Evolutionary conservation across 495 filamentous ascomycete genomes (phyloP), one percentile per base, ranked within the genome.

Genomic region (Saxophila tyrrhenica): DNA sequence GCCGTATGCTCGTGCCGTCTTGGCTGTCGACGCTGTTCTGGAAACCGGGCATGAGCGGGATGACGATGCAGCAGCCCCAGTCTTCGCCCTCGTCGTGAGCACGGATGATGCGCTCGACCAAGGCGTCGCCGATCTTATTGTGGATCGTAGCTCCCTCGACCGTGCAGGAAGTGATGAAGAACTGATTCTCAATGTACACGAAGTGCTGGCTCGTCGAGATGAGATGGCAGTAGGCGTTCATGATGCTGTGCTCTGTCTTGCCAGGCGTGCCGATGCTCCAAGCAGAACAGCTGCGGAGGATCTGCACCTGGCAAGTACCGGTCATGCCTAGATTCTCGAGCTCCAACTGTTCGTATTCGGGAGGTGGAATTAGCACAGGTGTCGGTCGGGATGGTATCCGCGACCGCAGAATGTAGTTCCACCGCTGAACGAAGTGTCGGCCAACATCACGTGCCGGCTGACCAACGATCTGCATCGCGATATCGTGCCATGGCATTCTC

Each of bases 181-280:
- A 99, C 67, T 99, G 92, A 65, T 99, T 99, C 64, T 99, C 92
- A 56, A 99, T 94, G 67, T 99, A 97, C 54, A 99, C 87, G 57
- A 97, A 95, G 62, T 97, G 92, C 46, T 99, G 89, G 9, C 89
- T 95, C 51, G 89, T 80, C 62, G 92, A 83, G 51, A 99, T 99
- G 68, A 92, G 76, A 65, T 95, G 92, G 61, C 92, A 78, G 61
- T 99, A 99, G 24, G 92, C 92, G 53, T 84, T 89, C 78, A 92
- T 87, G 62, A 99, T 99, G 67, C 91, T 96, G 62, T 88, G 80
- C 62, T 99, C 92, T 0, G 82, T 86, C 54, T 76, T 73, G 42
- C 91, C 78, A 2, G 85, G 82, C 25, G 87, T 89, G 25, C 92
- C 92, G 1, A 95, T 79, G 3, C 91, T 96, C 92, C 92, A 99